These are phyloP conservation scores for Hygrophoropsis aurantiaca DNA, from an alignment of 768 basidiomycete species.

Conservation along the genomic window DNA sequence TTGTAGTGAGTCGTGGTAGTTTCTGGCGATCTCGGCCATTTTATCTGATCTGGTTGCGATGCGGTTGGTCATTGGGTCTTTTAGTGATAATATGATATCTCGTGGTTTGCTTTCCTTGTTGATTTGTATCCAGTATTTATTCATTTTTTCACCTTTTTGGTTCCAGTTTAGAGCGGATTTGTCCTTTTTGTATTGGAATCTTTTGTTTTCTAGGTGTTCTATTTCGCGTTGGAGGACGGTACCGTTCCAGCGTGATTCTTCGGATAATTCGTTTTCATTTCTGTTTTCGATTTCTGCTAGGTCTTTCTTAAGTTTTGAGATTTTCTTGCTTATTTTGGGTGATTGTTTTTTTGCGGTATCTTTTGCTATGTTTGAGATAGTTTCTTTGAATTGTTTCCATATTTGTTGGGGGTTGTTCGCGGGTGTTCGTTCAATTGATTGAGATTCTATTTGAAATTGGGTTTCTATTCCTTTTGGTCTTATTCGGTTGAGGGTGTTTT, in stretches of 20 bases:
- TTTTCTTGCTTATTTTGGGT: not conserved
- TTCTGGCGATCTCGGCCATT: constrained; percentile 32
- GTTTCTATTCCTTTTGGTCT: not conserved
- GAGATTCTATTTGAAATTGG: not conserved
- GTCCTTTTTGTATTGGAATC: not conserved
- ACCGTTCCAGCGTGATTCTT: too few relatives aligned
- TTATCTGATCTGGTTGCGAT: constrained; percentile 6
- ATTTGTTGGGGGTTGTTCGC: constrained; percentile 10
- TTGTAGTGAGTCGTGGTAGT: constrained; percentile 31
- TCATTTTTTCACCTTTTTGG: not conserved
- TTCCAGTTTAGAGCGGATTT: not conserved
- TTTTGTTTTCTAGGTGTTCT: constrained; percentile 1
- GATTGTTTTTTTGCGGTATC: constrained; percentile 4
- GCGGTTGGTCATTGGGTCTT: not conserved
- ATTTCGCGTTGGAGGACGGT: not conserved
- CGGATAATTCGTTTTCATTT: not conserved
- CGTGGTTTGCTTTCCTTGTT: constrained; percentile 8
- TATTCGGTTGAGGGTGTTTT: too few relatives aligned
- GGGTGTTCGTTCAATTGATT: too few relatives aligned
- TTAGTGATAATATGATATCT: constrained; percentile 17
- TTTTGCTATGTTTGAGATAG: not conserved
- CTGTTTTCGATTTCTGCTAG: not conserved
- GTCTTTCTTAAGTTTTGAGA: not conserved
- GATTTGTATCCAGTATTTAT: constrained; percentile 16
- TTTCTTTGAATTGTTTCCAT: constrained; percentile 8